These are phyloP conservation scores for Exophiala mesophila DNA, from an alignment of 2,329 filamentous ascomycete genomes.

Conservation along the genomic window DNA sequence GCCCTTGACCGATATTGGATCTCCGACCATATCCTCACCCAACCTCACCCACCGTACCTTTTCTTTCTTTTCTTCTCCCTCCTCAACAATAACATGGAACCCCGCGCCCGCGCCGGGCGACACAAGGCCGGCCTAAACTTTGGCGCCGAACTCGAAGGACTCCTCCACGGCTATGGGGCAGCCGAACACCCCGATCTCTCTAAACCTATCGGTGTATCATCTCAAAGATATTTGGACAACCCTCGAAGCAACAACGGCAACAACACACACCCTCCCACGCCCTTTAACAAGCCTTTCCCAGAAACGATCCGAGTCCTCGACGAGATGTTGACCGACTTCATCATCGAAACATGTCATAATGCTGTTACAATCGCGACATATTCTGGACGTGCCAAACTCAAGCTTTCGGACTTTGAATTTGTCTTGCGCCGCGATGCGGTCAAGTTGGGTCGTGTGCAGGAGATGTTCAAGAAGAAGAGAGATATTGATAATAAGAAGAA, in stretches of 20 bases:
- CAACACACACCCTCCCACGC: slow-evolving; percentile 51
- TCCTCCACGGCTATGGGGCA: slow-evolving; percentile 43
- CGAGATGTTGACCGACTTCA: slow-evolving; percentile 94
- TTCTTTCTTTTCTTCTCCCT: neutral
- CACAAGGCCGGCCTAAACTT: slow-evolving; percentile 84
- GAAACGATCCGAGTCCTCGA: slow-evolving; percentile 83
- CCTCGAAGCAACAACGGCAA: slow-evolving; percentile 17
- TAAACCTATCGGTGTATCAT: slow-evolving; percentile 26
- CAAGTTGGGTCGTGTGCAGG: slow-evolving; percentile 83
- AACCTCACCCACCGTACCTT: neutral
- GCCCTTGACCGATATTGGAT: too few relatives aligned
- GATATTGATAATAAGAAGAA: slow-evolving; percentile 80
- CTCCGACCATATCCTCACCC: neutral
- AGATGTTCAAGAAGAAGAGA: slow-evolving; percentile 82
- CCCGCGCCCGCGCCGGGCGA: slow-evolving; percentile 69
- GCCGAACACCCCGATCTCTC: slow-evolving; percentile 30
- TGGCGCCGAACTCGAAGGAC: slow-evolving; percentile 59
- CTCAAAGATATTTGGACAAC: slow-evolving; percentile 17
- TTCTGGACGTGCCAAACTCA: slow-evolving; percentile 89
- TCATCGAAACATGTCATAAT: slow-evolving; percentile 87
- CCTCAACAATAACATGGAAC: slow-evolving; percentile 64
- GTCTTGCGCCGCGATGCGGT: slow-evolving; percentile 77
- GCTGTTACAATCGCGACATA: slow-evolving; percentile 81
- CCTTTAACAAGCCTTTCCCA: slow-evolving; percentile 74
- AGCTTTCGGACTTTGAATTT: slow-evolving; percentile 97